Percentiles rank a stretch among this genome's conserved stretches.
Evolutionary conservation across 305 asterid genomes (phyloP).

Genomic region (Solanum hybrid): DNA sequence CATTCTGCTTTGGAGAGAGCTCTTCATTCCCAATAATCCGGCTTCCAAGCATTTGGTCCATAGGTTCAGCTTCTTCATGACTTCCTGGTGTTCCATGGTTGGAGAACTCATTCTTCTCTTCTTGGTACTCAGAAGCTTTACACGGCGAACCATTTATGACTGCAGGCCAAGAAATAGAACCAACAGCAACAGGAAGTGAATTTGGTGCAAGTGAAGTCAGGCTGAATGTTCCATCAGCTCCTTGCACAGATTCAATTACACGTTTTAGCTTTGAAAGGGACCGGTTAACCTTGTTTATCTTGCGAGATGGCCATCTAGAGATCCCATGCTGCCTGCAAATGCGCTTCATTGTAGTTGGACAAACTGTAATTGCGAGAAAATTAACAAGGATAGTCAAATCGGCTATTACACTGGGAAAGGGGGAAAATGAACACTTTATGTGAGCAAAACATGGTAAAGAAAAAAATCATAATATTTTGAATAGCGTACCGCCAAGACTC

Average conservation of each 20-base stretch:
- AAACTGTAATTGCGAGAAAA: constrained; percentile 39
- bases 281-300: constrained; percentile 86
- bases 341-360: constrained; percentile 92
- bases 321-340: constrained; percentile 94
- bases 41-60: constrained; percentile 26
- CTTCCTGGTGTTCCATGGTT: constrained; percentile 16
- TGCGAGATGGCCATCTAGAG: constrained; percentile 94
- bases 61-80: constrained; percentile 31
- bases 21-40: constrained; percentile 20
- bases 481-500: constrained; percentile 77
- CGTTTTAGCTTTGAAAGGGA: constrained; percentile 70
- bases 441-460: neutral
- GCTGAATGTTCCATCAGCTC: constrained; percentile 67
- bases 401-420: neutral
- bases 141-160: constrained; percentile 30
- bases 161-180: constrained; percentile 58
- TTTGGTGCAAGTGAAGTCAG: constrained; percentile 53
- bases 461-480: neutral
- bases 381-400: neutral
- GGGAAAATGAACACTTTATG: neutral
- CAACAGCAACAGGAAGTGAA: constrained; percentile 53
- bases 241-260: constrained; percentile 80
- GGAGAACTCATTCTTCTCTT: constrained; percentile 30
- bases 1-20: constrained; percentile 9
- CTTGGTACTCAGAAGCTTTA: constrained; percentile 41